Percentiles rank a stretch among this genome's conserved stretches.
Conservation (phyloP, 352 stramenopile species). For the Globisporangium paroecandrum region DNA sequence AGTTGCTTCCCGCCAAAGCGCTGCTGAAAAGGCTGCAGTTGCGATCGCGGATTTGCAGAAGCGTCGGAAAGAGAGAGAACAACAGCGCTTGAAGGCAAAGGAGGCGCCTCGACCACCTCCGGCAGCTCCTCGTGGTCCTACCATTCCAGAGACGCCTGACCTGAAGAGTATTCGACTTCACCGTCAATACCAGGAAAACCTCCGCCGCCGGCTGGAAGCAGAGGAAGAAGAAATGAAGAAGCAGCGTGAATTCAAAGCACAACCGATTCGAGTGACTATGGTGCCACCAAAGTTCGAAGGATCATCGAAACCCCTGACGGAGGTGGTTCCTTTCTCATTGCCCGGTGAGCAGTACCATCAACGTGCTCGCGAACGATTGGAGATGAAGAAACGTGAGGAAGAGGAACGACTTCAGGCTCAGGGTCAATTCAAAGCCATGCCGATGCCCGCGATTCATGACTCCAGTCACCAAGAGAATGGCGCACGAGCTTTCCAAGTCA, state of each 20-base stretch:
- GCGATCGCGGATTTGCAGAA: constrained; percentile 37
- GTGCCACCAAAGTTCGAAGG: constrained; percentile 60
- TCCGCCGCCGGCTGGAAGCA: constrained; percentile 50
- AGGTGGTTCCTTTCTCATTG: constrained; percentile 63
- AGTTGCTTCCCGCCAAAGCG: constrained; percentile 27
- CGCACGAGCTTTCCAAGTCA: constrained; percentile 21
- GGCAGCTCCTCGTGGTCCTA: constrained; percentile 28
- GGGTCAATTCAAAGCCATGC: constrained; percentile 55
- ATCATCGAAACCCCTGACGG: constrained; percentile 67
- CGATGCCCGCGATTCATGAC: constrained; percentile 54
- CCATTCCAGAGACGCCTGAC: constrained; percentile 66
- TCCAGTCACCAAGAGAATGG: constrained; percentile 14
- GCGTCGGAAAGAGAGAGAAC: constrained; percentile 37
- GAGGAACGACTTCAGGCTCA: constrained; percentile 41
- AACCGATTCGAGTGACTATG: constrained; percentile 61
- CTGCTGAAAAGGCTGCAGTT: constrained; percentile 30
- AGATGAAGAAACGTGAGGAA: constrained; percentile 55
- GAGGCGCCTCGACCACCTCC: constrained; percentile 20
- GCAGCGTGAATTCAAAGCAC: constrained; percentile 63
- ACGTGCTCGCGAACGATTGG: constrained; percentile 52
- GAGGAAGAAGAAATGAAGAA: constrained; percentile 56
- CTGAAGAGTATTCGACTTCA: constrained; percentile 72
- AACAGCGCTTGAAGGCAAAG: constrained; percentile 29
- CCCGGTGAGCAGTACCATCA: constrained; percentile 54
- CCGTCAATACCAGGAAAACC: constrained; percentile 66